Conservation (phyloP, 1,284 basidiomycete species). For the Xerocomus nothofagi region DNA sequence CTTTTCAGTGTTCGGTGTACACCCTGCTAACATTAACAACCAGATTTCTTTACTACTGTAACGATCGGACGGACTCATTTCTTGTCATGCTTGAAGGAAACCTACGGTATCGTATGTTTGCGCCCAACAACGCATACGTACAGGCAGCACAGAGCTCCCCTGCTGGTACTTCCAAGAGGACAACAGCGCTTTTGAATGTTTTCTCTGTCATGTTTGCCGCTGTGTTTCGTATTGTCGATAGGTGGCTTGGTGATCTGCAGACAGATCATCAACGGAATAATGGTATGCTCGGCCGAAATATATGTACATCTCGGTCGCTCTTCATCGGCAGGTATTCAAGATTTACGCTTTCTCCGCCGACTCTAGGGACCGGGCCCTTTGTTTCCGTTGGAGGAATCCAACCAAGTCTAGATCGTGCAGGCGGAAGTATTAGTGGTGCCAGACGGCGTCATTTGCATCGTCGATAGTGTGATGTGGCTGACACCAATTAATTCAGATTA, state of each 20-base stretch:
- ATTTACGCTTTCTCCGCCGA: constrained; percentile 55
- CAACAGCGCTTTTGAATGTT: constrained; percentile 46
- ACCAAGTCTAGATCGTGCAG: constrained; percentile 57
- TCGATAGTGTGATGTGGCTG: constrained; percentile 63
- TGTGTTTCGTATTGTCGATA: background rate
- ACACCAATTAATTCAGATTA: constrained; percentile 48
- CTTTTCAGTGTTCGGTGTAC: constrained; percentile 12
- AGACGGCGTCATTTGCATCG: constrained; percentile 76
- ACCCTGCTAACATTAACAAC: constrained; percentile 36
- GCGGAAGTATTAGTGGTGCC: constrained; percentile 62
- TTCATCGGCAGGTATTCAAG: constrained; percentile 63
- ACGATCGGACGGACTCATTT: constrained; percentile 57
- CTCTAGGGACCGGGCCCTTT: constrained; percentile 59
- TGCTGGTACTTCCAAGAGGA: constrained; percentile 44
- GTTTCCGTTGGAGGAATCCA: constrained; percentile 51
- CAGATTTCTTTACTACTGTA: constrained; percentile 45
- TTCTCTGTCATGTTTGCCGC: constrained; percentile 57
- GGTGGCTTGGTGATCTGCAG: background rate
- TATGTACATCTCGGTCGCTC: constrained; percentile 30
- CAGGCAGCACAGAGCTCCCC: constrained; percentile 36
- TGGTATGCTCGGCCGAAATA: constrained; percentile 62
- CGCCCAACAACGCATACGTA: constrained; percentile 58
- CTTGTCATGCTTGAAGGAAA: constrained; percentile 55
- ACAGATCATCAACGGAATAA: constrained; percentile 67
- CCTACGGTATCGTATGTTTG: constrained; percentile 67